phyloP scores from a whole-genome alignment of 2,329 filamentous ascomycete genomes.

The Pseudogymnoascus sp. region DNA sequence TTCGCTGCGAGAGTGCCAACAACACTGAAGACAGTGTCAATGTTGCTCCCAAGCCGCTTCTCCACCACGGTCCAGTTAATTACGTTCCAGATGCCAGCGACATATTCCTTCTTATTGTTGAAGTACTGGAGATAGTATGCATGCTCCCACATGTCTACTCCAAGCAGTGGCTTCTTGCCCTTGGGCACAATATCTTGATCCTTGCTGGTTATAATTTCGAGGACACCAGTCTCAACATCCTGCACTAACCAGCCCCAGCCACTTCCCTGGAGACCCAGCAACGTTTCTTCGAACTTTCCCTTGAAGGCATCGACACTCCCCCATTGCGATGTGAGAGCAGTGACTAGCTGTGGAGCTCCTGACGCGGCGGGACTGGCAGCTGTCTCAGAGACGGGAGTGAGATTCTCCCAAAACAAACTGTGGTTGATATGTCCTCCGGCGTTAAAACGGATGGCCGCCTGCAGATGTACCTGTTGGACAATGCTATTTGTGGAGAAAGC shows the following conservation, averaged over 20 bases:
- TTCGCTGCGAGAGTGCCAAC: conserved; percentile 1
- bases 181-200: conserved; percentile 72
- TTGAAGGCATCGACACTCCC: conserved; percentile 60
- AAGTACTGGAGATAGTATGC: conserved; percentile 82
- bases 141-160: conserved; percentile 90
- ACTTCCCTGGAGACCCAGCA: conserved; percentile 70
- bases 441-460: conserved; percentile 72
- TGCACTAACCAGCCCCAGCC: conserved; percentile 85
- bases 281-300: conserved; percentile 53
- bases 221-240: conserved; percentile 44
- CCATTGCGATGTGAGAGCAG: conserved; percentile 57
- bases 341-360: conserved; percentile 46
- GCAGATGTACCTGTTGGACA: conserved; percentile 56
- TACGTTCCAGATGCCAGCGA: conserved; percentile 69
- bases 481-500: conserved; percentile 52
- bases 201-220: conserved; percentile 73
- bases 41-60: conserved; percentile 46
- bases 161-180: conserved; percentile 61
- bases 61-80: conserved; percentile 71
- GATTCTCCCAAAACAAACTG: conserved; percentile 83
- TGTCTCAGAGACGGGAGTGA: conserved; percentile 51
- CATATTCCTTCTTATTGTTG: conserved; percentile 67
- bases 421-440: conserved; percentile 92
- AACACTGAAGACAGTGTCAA: conserved; percentile 28
- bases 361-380: conserved; percentile 45